A percentile compares a stretch with the other conserved stretches of the same genome.
Conservation (phyloP, 371 early-diverging fungal genomes). For the Catenaria anguillulae region DNA sequence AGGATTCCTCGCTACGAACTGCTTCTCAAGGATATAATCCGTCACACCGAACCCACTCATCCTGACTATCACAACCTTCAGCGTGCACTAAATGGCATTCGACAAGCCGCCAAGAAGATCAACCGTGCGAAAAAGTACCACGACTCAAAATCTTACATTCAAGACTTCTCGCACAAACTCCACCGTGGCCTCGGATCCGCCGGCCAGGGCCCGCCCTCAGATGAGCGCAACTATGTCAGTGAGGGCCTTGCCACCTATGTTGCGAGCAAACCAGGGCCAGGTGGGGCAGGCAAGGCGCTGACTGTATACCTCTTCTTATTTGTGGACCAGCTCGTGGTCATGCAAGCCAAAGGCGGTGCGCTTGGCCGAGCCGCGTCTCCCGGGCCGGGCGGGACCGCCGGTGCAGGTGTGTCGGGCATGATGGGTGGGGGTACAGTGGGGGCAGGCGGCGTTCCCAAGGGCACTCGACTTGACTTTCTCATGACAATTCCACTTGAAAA, state of each 20-base stretch:
- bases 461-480: not conserved
- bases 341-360: not conserved
- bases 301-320: not conserved
- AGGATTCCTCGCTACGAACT: conserved; percentile 11
- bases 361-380: too few species aligned
- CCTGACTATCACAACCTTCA: not conserved
- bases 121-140: conserved; percentile 11
- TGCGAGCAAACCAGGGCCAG: too few species aligned
- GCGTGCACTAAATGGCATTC: not conserved
- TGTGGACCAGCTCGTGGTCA: conserved; percentile 1
- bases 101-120: conserved; percentile 6
- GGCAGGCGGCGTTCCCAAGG: not conserved
- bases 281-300: not conserved
- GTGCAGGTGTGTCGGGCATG: not conserved
- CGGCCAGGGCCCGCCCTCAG: not conserved
- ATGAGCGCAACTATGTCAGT: not conserved
- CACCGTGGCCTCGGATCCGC: not conserved
- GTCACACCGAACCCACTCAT: conserved; percentile 1
- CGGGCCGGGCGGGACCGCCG: not conserved
- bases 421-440: not conserved
- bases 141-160: conserved; percentile 4
- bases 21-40: conserved; percentile 5
- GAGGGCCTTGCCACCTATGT: not conserved
- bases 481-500: not conserved
- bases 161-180: not conserved